Evolutionary conservation across 768 basidiomycete species (phyloP).

Genomic region (Psilocybe tampanensis): DNA sequence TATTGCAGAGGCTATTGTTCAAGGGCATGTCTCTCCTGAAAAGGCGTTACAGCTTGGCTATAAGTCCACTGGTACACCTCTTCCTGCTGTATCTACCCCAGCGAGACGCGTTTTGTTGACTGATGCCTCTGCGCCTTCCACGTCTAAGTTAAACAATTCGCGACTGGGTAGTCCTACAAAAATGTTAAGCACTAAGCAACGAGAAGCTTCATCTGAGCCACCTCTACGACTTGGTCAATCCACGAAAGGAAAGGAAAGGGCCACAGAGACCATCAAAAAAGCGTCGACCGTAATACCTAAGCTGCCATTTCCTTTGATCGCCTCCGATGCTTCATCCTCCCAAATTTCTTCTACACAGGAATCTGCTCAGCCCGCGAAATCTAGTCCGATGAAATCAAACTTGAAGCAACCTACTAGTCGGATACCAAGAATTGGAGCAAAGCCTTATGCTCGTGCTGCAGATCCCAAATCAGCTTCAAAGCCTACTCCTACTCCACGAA

Average conservation of each 20-base stretch:
- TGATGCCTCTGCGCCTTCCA: constrained; percentile 22
- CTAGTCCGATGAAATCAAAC: constrained; percentile 41
- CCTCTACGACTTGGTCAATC: constrained; percentile 5
- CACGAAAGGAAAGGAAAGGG: constrained; percentile 26
- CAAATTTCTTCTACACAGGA: not conserved
- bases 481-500: constrained; percentile 16
- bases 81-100: constrained; percentile 21
- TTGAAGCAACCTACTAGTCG: constrained; percentile 57
- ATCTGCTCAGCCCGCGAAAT: constrained; percentile 4
- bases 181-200: constrained; percentile 2
- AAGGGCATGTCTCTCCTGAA: constrained; percentile 51
- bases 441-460: constrained; percentile 54
- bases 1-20: constrained; percentile 50
- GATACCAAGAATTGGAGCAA: constrained; percentile 62
- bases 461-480: constrained; percentile 13
- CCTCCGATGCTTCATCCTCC: constrained; percentile 11
- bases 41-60: constrained; percentile 41
- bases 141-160: constrained; percentile 13
- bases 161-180: constrained; percentile 18
- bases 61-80: constrained; percentile 21
- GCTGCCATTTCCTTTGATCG: constrained; percentile 40
- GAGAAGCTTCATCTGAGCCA: constrained; percentile 15
- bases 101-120: constrained; percentile 26
- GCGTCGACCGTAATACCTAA: constrained; percentile 11
- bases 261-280: constrained; percentile 2